phyloP scores from a whole-genome alignment of 495 filamentous ascomycete species.

The Lasiosphaeria ovina region DNA sequence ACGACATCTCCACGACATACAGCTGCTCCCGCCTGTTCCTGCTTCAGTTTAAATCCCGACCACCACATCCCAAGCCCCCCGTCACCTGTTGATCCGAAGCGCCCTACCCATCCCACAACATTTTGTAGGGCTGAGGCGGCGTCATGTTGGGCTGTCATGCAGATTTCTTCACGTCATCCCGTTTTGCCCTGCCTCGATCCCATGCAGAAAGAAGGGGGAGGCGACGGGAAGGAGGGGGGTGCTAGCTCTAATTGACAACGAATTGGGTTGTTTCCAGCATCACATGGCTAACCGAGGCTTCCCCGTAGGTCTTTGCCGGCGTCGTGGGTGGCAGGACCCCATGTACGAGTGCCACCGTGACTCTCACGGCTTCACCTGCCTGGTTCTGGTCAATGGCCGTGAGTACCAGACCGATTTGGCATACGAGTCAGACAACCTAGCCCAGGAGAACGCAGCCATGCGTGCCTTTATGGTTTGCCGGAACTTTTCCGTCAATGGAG shows the following conservation, averaged over 20 bases:
- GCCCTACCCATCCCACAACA: slow-evolving; percentile 13
- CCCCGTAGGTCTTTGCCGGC: slow-evolving; percentile 84
- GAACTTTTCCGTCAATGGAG: slow-evolving; percentile 97
- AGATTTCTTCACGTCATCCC: slow-evolving; percentile 39
- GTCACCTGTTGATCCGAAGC: slow-evolving; percentile 18
- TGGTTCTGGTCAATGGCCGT: slow-evolving; percentile 91
- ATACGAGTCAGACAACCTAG: slow-evolving; percentile 75
- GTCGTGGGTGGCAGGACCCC: slow-evolving; percentile 93
- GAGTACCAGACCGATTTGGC: slow-evolving; percentile 91
- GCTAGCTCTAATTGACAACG: slow-evolving; percentile 28
- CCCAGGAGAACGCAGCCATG: slow-evolving; percentile 93
- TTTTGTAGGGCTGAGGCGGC: slow-evolving; percentile 34
- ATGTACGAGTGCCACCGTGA: slow-evolving; percentile 78
- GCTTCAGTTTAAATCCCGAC: slow-evolving; percentile 25
- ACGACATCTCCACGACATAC: slow-evolving; percentile 29
- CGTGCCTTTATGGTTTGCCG: slow-evolving; percentile 96
- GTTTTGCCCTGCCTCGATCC: slow-evolving; percentile 19
- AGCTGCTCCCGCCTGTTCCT: slow-evolving; percentile 21
- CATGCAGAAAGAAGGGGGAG: background rate
- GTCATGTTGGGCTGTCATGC: slow-evolving; percentile 48
- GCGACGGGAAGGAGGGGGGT: background rate
- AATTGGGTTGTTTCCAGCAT: slow-evolving; percentile 31
- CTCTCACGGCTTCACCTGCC: slow-evolving; percentile 77
- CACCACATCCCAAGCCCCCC: slow-evolving; percentile 15
- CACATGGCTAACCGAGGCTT: slow-evolving; percentile 41